Percentiles rank a stretch among this genome's conserved stretches.
These are phyloP conservation scores for Metschnikowia proteae DNA, from an alignment of 805 yeast genomes.

Conservation along the genomic window DNA sequence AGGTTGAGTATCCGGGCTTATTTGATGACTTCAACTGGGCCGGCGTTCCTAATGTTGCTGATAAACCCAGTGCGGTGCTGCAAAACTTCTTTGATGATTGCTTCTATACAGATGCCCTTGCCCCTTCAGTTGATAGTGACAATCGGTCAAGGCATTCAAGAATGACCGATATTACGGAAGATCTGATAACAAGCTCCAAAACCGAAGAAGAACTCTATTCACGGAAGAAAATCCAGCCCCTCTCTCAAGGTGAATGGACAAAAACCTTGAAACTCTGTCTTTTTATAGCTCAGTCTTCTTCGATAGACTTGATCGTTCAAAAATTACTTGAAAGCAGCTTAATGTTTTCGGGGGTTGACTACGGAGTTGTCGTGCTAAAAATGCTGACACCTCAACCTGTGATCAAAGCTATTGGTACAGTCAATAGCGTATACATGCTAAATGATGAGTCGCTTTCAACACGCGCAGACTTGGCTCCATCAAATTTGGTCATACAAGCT, in stretches of 20 bases:
- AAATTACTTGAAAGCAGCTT: slow-evolving; percentile 39
- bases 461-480: slow-evolving; percentile 43
- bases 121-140: neutral
- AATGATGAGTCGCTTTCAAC: slow-evolving; percentile 34
- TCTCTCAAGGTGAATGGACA: slow-evolving; percentile 20
- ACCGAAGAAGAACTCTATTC: neutral
- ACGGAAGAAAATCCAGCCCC: slow-evolving; percentile 1
- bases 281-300: slow-evolving; percentile 46
- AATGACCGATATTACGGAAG: neutral
- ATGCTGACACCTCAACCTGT: slow-evolving; percentile 21
- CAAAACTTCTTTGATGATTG: slow-evolving; percentile 8
- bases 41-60: slow-evolving; percentile 20
- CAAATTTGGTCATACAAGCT: slow-evolving; percentile 34
- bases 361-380: slow-evolving; percentile 30
- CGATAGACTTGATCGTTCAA: slow-evolving; percentile 32
- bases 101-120: neutral
- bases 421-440: slow-evolving; percentile 22
- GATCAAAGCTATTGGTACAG: slow-evolving; percentile 28
- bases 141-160: neutral
- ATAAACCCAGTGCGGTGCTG: slow-evolving; percentile 4
- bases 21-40: slow-evolving; percentile 30
- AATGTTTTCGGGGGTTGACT: slow-evolving; percentile 30
- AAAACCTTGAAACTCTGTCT: slow-evolving; percentile 44
- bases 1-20: slow-evolving; percentile 26
- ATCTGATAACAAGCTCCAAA: neutral